Evolutionary conservation across 306 rosid species (phyloP), one percentile per base, ranked within the genome.

Genomic region (Hylodesmum podocarpum): DNA sequence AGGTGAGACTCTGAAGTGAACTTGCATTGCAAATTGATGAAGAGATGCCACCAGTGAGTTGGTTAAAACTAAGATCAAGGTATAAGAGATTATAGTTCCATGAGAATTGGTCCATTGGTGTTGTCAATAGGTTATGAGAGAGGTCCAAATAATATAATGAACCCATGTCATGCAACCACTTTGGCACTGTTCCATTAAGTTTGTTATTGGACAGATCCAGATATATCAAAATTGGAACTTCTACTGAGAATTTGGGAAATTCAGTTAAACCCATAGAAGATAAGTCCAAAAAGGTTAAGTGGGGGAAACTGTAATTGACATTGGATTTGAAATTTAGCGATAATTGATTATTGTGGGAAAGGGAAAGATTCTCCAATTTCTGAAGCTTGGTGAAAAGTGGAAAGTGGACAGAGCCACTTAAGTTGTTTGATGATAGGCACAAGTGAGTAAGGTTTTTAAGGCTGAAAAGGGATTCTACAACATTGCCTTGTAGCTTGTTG

Each of bases 161-260:
- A 28, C 34, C 0, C 27, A 10, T 46, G 8, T 57, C 25, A 14
- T 0, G 14, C 11, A 78, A 3, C 85, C 88, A 80, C 14, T 72
- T 14, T 1, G 82, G 77, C 49, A 84, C 18, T 1, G 1, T 24
- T 8, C 78, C 83, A 0, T 1, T 4, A 28, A 76, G 70, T 34
- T n/a, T 54, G 31, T 58, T 76, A 29, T 66, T 21, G 12, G 87
- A 80, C 21, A 85, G 75, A 16, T 80, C 58, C 12, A 83, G 40
- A 0, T 0, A 3, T 1, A 0, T 0, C 18, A 68, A 68, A 2
- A 0, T 28, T 10, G 74, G 74, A 7, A 68, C 49, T 27, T 68
- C 16, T 24, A 8, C 28, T 0, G 28, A 68, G 4, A 16, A n/a
- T 3, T 14, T 28, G 6, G 59, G 27, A 68, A 9, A 24, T 4